A percentile compares a stretch with the other conserved stretches of the same genome.
phyloP scores from a whole-genome alignment of 1,139 yeast genomes.

The Lodderomyces orthopsilosis region DNA sequence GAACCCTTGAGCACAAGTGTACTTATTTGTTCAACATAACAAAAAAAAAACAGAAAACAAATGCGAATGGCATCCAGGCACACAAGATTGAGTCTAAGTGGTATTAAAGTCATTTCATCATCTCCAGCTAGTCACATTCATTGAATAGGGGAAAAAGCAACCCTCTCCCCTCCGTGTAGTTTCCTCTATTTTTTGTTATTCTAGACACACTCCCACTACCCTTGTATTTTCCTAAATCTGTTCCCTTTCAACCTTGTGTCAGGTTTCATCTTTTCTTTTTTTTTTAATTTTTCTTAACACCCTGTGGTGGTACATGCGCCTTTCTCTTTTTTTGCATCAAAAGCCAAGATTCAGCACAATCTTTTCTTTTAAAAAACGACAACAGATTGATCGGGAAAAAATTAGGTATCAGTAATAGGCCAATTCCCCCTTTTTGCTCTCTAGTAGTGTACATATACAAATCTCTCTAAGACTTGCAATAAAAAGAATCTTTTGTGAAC shows the following conservation, averaged over 20 bases:
- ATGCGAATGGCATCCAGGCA: too few relatives aligned
- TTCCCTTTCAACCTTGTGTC: background rate
- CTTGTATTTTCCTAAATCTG: background rate
- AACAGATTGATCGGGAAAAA: background rate
- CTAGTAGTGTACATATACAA: background rate
- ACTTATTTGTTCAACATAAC: too few relatives aligned
- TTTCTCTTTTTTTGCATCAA: too few relatives aligned
- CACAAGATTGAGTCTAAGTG: too few relatives aligned
- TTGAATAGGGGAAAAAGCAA: background rate
- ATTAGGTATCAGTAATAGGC: background rate
- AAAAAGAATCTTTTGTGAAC: background rate
- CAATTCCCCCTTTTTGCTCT: background rate
- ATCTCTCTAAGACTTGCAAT: background rate
- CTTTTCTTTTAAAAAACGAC: background rate
- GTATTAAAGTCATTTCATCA: too few relatives aligned
- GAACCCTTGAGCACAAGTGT: too few relatives aligned
- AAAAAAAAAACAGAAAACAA: too few relatives aligned
- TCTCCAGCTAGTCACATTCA: too few relatives aligned
- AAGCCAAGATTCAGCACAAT: background rate
- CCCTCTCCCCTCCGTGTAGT: background rate
- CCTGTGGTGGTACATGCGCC: too few relatives aligned
- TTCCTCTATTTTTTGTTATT: background rate
- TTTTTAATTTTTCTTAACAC: background rate
- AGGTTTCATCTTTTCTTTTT: background rate
- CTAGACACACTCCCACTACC: background rate